A percentile compares a stretch with the other conserved stretches of the same genome.
These are phyloP conservation scores for Spergularia marina DNA, from an alignment of 148 eudicot genomes.

Conservation along the genomic window DNA sequence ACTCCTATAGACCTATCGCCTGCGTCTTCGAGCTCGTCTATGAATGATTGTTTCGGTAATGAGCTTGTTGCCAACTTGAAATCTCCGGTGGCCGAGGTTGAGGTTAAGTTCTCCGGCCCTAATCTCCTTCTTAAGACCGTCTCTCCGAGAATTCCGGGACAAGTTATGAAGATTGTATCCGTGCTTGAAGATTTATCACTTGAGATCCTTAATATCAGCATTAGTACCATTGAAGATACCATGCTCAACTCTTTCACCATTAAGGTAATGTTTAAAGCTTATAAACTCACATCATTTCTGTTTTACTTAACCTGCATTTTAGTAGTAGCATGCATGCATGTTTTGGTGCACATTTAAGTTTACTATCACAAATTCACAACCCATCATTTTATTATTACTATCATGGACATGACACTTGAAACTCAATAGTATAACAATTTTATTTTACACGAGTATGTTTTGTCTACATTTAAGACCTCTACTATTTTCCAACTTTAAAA, in stretches of 20 bases:
- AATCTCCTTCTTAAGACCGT: conserved; percentile 67
- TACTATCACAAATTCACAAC: no score
- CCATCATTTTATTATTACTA: no score
- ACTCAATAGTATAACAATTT: no score
- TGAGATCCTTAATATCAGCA: conserved; percentile 64
- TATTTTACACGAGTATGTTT: no score
- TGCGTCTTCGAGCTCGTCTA: conserved; percentile 48
- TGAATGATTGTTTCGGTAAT: conserved; percentile 35
- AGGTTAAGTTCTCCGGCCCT: conserved; percentile 77
- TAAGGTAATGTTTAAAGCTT: conserved; percentile 46
- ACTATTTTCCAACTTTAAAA: background rate
- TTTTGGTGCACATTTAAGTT: no score
- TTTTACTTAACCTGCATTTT: no score
- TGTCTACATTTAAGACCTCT: no score
- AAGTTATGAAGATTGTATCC: conserved; percentile 62
- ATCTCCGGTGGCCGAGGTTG: conserved; percentile 77
- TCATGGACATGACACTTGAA: no score
- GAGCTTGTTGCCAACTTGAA: conserved; percentile 79
- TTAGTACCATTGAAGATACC: conserved; percentile 64
- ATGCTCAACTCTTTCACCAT: conserved; percentile 82
- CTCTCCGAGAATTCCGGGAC: conserved; percentile 66
- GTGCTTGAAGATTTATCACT: conserved; percentile 68
- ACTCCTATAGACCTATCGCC: conserved; percentile 38
- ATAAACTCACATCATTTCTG: background rate
- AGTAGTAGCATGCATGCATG: no score